Base-by-base conservation (phyloP, 768 basidiomycete genomes). In the Russula brevipes region DNA sequence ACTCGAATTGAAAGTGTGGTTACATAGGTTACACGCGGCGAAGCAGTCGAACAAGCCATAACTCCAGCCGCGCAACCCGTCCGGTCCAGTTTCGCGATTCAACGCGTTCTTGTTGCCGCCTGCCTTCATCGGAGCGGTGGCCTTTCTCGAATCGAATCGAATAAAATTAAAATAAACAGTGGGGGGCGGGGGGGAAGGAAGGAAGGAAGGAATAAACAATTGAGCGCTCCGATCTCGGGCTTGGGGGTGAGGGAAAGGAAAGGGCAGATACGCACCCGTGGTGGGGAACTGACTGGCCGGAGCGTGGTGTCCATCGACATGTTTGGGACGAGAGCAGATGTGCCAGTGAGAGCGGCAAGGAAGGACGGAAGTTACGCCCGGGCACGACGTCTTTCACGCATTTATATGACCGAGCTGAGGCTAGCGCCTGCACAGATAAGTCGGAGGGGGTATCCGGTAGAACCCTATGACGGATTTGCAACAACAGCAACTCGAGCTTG, bases 11-110 rank as follows among this genome's bases (percentile, higher is more conserved):
- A 11, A 30, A 12, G 42, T 49, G 3, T 46, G 56, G 70, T 14
- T 62, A 73, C 74, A 74, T n/a, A 72, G 69, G 36, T 67, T 62
- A 57, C 60, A 64, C 38, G 65, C 66, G 33, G 58, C 60, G 49
- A 62, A 68, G 67, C 71, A 75, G 56, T 65, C 64, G 52, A 46
- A 69, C 35, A 74, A n/a, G 10, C 70, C 70, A 49, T 61, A 47
- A 55, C 70, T 72, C 74, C 74, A 75, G 31, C 68, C 70, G 62
- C 80, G 73, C 35, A 66, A 16, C 19, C 78, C 77, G 11, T 66
- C 53, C 6, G 41, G 3, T 49, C 72, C 67, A 17, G 64, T 52
- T 17, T 72, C 70, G 50, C 68, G 65, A 61, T 72, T 72, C 57
- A 60, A 38, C 11, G 66, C 69, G 59, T 75, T 75, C 17, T 42